A percentile compares a stretch with the other conserved stretches of the same genome.
These are phyloP conservation scores for Ustilago loliicola DNA, from an alignment of 1,284 basidiomycete genomes.

Conservation along the genomic window DNA sequence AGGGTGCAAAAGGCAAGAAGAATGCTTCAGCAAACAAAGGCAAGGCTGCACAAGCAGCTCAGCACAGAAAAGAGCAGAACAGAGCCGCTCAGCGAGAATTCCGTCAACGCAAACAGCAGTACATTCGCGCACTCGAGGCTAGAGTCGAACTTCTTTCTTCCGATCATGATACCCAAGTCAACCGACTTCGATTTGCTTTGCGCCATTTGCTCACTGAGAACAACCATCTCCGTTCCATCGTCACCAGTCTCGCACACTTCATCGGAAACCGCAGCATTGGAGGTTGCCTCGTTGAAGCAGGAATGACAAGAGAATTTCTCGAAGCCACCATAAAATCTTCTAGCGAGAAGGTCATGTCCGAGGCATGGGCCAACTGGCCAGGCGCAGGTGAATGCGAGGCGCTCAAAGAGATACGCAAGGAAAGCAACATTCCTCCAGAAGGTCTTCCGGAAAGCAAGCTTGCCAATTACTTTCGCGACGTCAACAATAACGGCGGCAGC, in stretches of 20 bases:
- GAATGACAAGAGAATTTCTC: slow-evolving; percentile 51
- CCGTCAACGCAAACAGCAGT: slow-evolving; percentile 66
- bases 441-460: slow-evolving; percentile 62
- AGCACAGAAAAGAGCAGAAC: slow-evolving; percentile 64
- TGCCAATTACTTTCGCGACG: slow-evolving; percentile 26
- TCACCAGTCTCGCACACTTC: slow-evolving; percentile 56
- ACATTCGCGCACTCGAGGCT: slow-evolving; percentile 63
- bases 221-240: slow-evolving; percentile 57
- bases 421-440: slow-evolving; percentile 62
- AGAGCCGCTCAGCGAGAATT: slow-evolving; percentile 66
- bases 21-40: slow-evolving; percentile 30
- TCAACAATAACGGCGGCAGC: slow-evolving; percentile 2
- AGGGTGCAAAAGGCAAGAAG: slow-evolving; percentile 22
- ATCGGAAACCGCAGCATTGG: slow-evolving; percentile 58
- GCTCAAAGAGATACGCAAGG: slow-evolving; percentile 56
- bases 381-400: slow-evolving; percentile 60
- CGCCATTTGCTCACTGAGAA: slow-evolving; percentile 62
- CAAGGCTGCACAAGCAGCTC: slow-evolving; percentile 44
- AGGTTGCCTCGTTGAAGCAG: slow-evolving; percentile 51
- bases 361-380: slow-evolving; percentile 63
- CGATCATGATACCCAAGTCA: slow-evolving; percentile 64
- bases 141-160: slow-evolving; percentile 64
- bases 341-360: slow-evolving; percentile 62
- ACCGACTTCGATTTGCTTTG: slow-evolving; percentile 57
- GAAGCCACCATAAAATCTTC: slow-evolving; percentile 48